These are phyloP conservation scores for Saturnispora gosingensis DNA, from an alignment of 805 yeast genomes.

Conservation along the genomic window DNA sequence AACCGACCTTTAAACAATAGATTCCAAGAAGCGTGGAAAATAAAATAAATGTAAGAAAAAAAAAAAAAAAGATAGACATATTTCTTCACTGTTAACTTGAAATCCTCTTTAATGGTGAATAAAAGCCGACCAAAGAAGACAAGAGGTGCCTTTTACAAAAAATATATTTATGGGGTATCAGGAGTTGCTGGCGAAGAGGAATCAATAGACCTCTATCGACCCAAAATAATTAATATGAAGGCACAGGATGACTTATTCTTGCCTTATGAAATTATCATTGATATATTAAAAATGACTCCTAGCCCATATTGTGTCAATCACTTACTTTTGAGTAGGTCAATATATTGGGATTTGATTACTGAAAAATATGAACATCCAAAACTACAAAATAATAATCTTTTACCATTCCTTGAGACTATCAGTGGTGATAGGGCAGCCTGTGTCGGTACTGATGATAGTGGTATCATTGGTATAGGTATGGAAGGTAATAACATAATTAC, in stretches of 20 bases:
- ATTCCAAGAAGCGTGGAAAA: background rate
- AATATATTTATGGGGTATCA: slow-evolving; percentile 50
- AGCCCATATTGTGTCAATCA: slow-evolving; percentile 36
- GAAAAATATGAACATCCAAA: slow-evolving; percentile 55
- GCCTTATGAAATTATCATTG: slow-evolving; percentile 42
- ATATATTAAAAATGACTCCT: slow-evolving; percentile 28
- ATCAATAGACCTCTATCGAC: slow-evolving; percentile 8
- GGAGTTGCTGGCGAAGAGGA: slow-evolving; percentile 5
- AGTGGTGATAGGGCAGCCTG: slow-evolving; percentile 15
- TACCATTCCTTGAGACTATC: slow-evolving; percentile 50
- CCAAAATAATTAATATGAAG: background rate
- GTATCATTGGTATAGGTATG: slow-evolving; percentile 8
- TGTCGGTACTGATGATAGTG: slow-evolving; percentile 5
- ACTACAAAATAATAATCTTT: slow-evolving; percentile 59
- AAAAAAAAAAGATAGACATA: background rate
- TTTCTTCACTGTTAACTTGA: background rate
- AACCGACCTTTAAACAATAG: background rate
- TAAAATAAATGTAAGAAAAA: background rate
- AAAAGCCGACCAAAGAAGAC: slow-evolving; percentile 79
- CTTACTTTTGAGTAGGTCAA: slow-evolving; percentile 49
- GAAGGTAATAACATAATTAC: slow-evolving; percentile 1
- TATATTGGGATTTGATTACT: slow-evolving; percentile 56
- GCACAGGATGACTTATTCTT: slow-evolving; percentile 18
- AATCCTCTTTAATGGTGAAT: slow-evolving; percentile 54
- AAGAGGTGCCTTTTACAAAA: slow-evolving; percentile 62